Conservation (phyloP, 441 rosid genomes). For the Pelargonium australe region DNA sequence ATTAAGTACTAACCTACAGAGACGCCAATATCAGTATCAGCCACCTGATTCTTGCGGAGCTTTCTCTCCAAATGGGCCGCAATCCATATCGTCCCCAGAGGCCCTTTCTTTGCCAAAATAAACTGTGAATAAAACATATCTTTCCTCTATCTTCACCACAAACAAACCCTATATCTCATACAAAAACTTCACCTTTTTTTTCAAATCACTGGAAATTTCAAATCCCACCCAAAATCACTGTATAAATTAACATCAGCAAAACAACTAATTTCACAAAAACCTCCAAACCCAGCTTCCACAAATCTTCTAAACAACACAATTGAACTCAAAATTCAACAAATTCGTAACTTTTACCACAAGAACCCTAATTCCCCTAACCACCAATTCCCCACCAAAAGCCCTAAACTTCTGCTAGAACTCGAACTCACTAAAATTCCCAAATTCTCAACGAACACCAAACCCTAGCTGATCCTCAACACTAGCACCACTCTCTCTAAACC, state of each 20-base stretch:
- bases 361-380: constrained; percentile 8
- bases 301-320: not conserved
- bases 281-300: constrained; percentile 6
- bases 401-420: constrained; percentile 7
- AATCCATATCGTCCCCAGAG: constrained; percentile 98
- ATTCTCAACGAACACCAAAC: constrained; percentile 8
- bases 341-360: not conserved
- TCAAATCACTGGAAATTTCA: constrained; percentile 5
- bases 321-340: constrained; percentile 10
- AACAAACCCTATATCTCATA: constrained; percentile 29
- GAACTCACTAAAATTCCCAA: not conserved
- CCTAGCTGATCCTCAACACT: constrained; percentile 8
- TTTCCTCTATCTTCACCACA: constrained; percentile 19
- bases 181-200: constrained; percentile 21
- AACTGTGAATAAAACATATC: constrained; percentile 98
- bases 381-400: constrained; percentile 12
- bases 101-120: constrained; percentile 99
- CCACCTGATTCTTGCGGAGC: constrained; percentile 99
- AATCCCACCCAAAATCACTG: constrained; percentile 1
- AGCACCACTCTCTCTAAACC: constrained; percentile 6
- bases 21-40: constrained; percentile 95
- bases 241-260: constrained; percentile 7
- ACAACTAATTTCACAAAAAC: constrained; percentile 10
- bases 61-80: constrained; percentile 99
- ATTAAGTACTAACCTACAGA: constrained; percentile 73